These are phyloP conservation scores for Aspergillus ochraceus DNA, from an alignment of 2,329 filamentous ascomycete species.

Conservation along the genomic window DNA sequence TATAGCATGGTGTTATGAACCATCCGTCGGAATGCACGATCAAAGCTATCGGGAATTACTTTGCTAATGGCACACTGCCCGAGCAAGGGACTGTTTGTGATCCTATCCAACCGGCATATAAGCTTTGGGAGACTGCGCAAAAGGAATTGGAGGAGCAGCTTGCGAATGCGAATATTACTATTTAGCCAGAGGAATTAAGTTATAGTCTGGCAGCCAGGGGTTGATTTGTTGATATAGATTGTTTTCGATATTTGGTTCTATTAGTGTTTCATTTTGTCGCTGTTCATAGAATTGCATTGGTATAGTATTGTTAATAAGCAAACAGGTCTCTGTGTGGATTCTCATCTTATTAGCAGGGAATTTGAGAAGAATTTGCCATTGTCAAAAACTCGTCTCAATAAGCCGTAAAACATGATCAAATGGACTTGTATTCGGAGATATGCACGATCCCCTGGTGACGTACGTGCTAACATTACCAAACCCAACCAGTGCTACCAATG, in stretches of 20 bases:
- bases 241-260: not conserved
- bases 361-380: no score
- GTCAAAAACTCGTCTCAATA: no score
- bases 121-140: not conserved
- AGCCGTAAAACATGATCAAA: no score
- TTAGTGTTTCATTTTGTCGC: not conserved
- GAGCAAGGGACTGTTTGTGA: constrained; percentile 2
- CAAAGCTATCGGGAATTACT: constrained; percentile 1
- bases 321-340: no score
- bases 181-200: not conserved
- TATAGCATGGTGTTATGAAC: constrained; percentile 5
- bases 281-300: no score
- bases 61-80: constrained; percentile 2
- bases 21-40: constrained; percentile 5
- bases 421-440: no score
- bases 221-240: not conserved
- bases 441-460: no score
- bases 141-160: not conserved
- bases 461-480: no score
- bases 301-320: no score
- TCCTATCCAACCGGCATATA: not conserved
- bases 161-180: not conserved
- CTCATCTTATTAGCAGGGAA: no score
- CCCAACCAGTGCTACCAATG: no score
- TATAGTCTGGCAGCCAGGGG: no score